phyloP scores from a whole-genome alignment of 2,329 filamentous ascomycete species.

The Ceratocystis albifundus region DNA sequence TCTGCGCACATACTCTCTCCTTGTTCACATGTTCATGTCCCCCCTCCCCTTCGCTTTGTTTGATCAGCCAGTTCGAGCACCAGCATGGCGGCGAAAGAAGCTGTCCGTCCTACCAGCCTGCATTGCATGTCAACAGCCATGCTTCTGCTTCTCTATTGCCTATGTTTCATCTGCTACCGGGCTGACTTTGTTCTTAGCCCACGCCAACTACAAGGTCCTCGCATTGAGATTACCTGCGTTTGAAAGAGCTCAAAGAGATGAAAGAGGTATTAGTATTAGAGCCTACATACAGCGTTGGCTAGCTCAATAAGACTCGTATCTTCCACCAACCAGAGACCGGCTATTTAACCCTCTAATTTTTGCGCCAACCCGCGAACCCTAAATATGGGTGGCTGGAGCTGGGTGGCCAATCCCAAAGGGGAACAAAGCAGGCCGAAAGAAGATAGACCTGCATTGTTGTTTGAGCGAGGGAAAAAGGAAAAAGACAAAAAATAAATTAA shows the following conservation, averaged over 20 bases:
- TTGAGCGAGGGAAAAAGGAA: too few relatives aligned
- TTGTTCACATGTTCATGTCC: not conserved
- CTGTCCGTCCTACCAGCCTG: too few relatives aligned
- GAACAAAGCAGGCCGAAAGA: not conserved
- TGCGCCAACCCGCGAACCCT: not conserved
- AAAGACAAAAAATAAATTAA: too few relatives aligned
- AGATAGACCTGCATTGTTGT: not conserved
- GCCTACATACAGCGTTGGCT: not conserved
- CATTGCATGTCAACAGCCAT: too few relatives aligned
- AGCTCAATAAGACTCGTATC: not conserved
- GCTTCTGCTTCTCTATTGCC: too few relatives aligned
- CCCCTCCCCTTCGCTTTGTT: not conserved
- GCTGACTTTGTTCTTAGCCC: too few relatives aligned
- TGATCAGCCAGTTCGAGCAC: not conserved
- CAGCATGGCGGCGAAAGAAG: not conserved
- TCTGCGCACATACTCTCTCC: not conserved
- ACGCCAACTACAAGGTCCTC: too few relatives aligned
- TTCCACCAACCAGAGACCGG: not conserved
- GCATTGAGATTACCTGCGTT: too few relatives aligned
- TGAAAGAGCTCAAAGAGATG: too few relatives aligned
- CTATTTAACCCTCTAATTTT: not conserved
- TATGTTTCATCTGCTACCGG: too few relatives aligned
- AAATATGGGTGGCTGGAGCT: not conserved
- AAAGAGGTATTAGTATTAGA: too few relatives aligned
- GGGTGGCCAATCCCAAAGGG: not conserved